Conservation (phyloP, 306 rosid species). For the Ormosia emarginata region DNA sequence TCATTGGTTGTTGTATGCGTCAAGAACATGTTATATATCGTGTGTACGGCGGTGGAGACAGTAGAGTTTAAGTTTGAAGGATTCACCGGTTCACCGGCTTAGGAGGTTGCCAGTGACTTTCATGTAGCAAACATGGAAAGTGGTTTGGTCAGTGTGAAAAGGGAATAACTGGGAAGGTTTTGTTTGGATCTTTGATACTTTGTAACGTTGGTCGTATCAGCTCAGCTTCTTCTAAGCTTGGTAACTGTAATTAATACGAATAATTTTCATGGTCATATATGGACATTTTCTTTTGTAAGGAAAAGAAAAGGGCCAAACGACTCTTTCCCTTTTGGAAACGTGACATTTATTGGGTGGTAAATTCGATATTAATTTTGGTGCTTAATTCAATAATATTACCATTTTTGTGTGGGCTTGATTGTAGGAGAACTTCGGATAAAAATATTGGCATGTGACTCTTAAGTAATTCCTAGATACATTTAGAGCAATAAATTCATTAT, state of each 20-base stretch:
- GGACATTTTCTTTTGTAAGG: background rate
- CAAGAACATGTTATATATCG: constrained; percentile 24
- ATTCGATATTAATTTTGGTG: background rate
- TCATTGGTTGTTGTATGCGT: background rate
- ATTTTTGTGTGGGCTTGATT: background rate
- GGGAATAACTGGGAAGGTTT: background rate
- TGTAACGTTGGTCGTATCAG: background rate
- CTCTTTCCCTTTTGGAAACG: background rate
- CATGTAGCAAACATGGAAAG: too few species aligned
- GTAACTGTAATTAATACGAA: background rate
- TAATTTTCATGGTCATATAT: background rate
- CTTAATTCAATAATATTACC: background rate
- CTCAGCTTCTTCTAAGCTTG: background rate
- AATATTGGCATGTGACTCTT: background rate
- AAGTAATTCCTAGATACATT: too few species aligned
- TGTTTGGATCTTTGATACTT: background rate
- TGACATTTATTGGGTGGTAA: background rate
- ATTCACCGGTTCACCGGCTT: constrained; percentile 26
- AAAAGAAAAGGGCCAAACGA: background rate
- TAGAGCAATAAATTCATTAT: too few species aligned
- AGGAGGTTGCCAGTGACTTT: background rate
- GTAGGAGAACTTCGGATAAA: background rate
- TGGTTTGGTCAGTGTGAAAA: background rate
- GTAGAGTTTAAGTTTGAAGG: background rate
- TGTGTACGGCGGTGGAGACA: constrained; percentile 25